A percentile compares a stretch with the other conserved stretches of the same genome.
Conservation (phyloP, 441 rosid genomes). For the Viola pubescens region DNA sequence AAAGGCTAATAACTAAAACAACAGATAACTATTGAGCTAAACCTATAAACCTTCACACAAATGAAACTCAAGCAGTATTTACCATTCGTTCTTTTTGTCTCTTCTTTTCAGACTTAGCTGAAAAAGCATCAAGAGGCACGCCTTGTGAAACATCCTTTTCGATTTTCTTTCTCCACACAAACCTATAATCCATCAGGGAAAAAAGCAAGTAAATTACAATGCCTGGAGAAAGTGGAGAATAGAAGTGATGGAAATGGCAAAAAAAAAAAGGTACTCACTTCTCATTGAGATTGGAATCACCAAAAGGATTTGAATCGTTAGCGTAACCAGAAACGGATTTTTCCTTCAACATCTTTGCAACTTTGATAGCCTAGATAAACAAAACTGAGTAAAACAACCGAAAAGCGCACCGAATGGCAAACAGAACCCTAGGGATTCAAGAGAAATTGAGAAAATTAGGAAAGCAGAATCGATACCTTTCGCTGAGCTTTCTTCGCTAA, state of each 20-base stretch:
- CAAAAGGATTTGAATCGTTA: constrained; percentile 91
- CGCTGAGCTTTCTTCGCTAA: constrained; percentile 71
- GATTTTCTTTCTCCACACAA: constrained; percentile 92
- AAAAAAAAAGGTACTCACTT: constrained; percentile 32
- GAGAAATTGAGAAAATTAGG: not conserved
- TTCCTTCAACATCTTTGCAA: constrained; percentile 71
- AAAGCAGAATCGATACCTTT: constrained; percentile 34
- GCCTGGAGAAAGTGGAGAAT: not conserved
- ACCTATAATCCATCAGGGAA: constrained; percentile 33
- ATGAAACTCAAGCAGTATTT: constrained; percentile 7
- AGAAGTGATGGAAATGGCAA: not conserved
- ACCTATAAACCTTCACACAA: not conserved
- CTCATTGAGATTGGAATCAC: constrained; percentile 85
- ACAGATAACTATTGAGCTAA: not conserved
- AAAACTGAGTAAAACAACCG: not conserved
- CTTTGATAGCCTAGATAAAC: constrained; percentile 47
- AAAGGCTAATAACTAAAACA: not conserved
- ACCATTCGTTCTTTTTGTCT: constrained; percentile 80
- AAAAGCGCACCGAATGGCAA: constrained; percentile 8
- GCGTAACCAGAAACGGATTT: constrained; percentile 77
- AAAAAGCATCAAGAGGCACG: constrained; percentile 53
- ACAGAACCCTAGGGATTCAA: constrained; percentile 3
- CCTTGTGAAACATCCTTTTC: constrained; percentile 74
- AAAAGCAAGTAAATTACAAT: not conserved
- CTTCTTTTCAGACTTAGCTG: constrained; percentile 80